Conservation (phyloP, 345 rosid species). For the Stellera chamaejasme region DNA sequence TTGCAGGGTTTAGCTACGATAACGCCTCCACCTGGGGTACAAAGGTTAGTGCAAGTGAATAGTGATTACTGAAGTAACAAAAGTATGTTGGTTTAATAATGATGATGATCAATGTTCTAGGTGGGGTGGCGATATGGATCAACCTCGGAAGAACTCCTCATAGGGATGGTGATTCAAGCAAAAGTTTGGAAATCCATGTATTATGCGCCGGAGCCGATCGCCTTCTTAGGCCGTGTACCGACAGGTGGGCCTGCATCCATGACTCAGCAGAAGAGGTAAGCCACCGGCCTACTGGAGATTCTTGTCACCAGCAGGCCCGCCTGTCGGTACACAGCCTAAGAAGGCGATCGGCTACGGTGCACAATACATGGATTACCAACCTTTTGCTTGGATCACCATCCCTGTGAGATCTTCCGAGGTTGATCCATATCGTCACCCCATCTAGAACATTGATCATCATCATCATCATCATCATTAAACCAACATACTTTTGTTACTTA, state of each 20-base stretch:
- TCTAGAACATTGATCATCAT: constrained; percentile 15
- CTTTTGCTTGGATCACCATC: constrained; percentile 37
- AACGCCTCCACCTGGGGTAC: constrained; percentile 44
- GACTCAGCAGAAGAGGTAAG: constrained; percentile 59
- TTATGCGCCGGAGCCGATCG: constrained; percentile 28
- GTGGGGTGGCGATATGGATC: constrained; percentile 69
- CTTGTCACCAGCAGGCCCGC: constrained; percentile 30
- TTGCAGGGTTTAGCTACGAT: constrained; percentile 43
- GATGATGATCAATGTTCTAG: constrained; percentile 11
- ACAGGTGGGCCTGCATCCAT: constrained; percentile 25
- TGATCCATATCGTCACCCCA: constrained; percentile 68
- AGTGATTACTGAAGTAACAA: too few species aligned
- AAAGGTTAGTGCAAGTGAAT: constrained; percentile 21
- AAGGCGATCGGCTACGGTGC: constrained; percentile 43
- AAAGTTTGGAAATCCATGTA: constrained; percentile 44
- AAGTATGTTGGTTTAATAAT: too few species aligned
- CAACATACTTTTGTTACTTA: too few species aligned
- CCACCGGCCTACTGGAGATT: constrained; percentile 48
- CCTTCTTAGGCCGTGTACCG: constrained; percentile 55
- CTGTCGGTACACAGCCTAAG: constrained; percentile 40
- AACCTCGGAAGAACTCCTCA: constrained; percentile 39
- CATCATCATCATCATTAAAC: too few species aligned
- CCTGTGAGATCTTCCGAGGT: constrained; percentile 55
- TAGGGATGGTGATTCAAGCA: constrained; percentile 40
- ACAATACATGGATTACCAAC: constrained; percentile 32